Evolutionary conservation across 2,329 filamentous ascomycete species (phyloP).

Genomic region (Immersiporthe knoxdaviesiana): DNA sequence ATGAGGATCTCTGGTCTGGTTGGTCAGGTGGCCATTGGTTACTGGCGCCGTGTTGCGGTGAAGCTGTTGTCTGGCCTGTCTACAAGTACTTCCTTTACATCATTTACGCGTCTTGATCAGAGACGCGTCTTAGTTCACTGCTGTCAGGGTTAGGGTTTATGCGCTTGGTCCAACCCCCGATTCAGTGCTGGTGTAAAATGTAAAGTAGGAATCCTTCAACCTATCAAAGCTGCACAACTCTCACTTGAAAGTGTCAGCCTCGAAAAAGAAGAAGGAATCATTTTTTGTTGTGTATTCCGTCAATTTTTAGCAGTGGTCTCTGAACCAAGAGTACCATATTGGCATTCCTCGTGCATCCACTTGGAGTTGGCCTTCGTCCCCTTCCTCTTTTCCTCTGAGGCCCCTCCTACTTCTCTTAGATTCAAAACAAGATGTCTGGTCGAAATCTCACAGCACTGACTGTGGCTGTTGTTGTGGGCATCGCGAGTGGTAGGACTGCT

Average conservation of each 20-base stretch:
- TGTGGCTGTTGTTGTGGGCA: conserved; percentile 27
- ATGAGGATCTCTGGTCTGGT: not conserved
- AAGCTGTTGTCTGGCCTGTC: not conserved
- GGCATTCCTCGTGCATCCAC: not conserved
- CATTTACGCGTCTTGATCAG: conserved; percentile 8
- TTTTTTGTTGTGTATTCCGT: not conserved
- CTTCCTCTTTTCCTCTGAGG: not conserved
- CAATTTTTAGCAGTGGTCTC: not conserved
- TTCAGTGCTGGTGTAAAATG: not conserved
- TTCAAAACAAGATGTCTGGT: conserved; percentile 22
- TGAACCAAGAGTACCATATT: not conserved
- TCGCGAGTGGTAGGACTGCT: conserved; percentile 33
- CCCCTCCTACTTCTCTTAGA: not conserved
- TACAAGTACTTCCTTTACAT: not conserved
- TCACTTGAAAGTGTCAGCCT: not conserved
- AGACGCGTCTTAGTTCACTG: not conserved
- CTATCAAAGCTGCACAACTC: not conserved
- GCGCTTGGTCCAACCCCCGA: not conserved
- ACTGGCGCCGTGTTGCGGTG: not conserved
- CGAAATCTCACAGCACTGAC: conserved; percentile 24
- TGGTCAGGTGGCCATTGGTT: conserved; percentile 9
- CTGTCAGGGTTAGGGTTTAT: conserved; percentile 1
- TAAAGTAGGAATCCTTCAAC: not conserved
- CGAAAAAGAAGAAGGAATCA: not conserved
- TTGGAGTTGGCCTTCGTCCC: not conserved